Percentiles rank a stretch among this genome's conserved stretches.
Conservation (phyloP, 2,329 filamentous ascomycete species). For the Aspergillus glaucus region DNA sequence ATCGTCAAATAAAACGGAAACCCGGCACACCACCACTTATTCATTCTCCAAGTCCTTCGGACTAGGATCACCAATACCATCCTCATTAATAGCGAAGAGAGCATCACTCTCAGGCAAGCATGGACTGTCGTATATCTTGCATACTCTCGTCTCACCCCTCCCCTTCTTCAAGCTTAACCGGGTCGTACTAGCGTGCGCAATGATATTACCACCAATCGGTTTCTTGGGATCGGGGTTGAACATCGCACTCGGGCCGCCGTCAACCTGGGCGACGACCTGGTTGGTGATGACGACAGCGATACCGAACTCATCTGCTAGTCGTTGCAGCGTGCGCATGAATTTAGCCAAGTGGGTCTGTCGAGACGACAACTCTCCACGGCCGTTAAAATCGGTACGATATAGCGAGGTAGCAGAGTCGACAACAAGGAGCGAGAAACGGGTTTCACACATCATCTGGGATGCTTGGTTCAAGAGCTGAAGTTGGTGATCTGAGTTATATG, state of each 20-base stretch:
- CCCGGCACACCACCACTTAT: conserved; percentile 20
- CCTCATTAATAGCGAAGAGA: conserved; percentile 92
- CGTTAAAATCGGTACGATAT: conserved; percentile 93
- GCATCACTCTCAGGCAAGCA: conserved; percentile 95
- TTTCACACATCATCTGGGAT: conserved; percentile 98
- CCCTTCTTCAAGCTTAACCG: conserved; percentile 94
- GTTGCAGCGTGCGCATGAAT: conserved; percentile 44
- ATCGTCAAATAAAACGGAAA: too few species aligned
- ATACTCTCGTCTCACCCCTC: conserved; percentile 87
- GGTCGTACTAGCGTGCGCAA: conserved; percentile 94
- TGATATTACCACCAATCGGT: conserved; percentile 97
- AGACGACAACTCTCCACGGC: conserved; percentile 93
- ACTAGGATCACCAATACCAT: conserved; percentile 90
- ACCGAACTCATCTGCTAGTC: conserved; percentile 68
- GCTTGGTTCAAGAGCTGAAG: conserved; percentile 91
- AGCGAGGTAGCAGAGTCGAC: conserved; percentile 94
- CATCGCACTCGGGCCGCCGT: conserved; percentile 93
- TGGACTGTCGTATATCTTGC: conserved; percentile 98
- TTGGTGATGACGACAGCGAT: conserved; percentile 99
- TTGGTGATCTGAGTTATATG: conserved; percentile 98
- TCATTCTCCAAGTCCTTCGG: conserved; percentile 94
- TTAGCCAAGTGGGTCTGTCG: conserved; percentile 59
- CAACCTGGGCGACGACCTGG: conserved; percentile 96
- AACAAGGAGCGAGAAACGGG: conserved; percentile 87
- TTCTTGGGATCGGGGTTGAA: conserved; percentile 99